A percentile compares a stretch with the other conserved stretches of the same genome.
These are phyloP conservation scores for Thalia dealbata DNA, from an alignment of 176 grass and related monocot genomes.

Conservation along the genomic window DNA sequence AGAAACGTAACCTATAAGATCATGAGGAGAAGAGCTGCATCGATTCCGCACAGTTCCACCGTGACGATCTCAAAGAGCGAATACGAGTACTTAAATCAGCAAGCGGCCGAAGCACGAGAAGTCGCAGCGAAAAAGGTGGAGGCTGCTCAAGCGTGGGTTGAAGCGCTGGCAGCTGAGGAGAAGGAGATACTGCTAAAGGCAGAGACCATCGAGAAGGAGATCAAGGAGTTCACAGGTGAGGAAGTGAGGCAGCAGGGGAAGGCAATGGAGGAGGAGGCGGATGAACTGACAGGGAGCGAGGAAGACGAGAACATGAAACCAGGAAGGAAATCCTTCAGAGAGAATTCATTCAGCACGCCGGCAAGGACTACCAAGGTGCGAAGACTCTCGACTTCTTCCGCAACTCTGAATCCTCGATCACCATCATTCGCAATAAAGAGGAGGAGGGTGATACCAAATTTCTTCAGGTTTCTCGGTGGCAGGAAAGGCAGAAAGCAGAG, in stretches of 20 bases:
- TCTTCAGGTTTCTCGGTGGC: conserved; percentile 58
- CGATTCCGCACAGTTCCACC: conserved; percentile 3
- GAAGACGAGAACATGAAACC: conserved; percentile 29
- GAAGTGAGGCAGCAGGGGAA: conserved; percentile 19
- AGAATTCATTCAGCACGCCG: conserved; percentile 23
- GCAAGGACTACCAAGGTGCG: conserved; percentile 24
- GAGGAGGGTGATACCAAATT: conserved; percentile 58
- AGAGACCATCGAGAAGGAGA: conserved; percentile 28
- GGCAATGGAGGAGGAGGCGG: conserved; percentile 29
- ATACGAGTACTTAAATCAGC: conserved; percentile 57
- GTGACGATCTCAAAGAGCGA: conserved; percentile 69
- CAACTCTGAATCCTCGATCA: conserved; percentile 27
- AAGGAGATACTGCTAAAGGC: conserved; percentile 41
- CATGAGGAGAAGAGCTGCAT: conserved; percentile 29
- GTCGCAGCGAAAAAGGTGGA: conserved; percentile 12
- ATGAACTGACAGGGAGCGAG: conserved; percentile 5
- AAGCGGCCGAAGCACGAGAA: neutral
- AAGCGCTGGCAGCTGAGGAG: conserved; percentile 29
- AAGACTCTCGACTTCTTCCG: conserved; percentile 32
- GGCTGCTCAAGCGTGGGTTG: conserved; percentile 16
- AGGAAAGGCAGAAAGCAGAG: conserved; percentile 6
- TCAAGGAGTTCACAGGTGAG: conserved; percentile 16
- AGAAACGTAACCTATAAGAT: conserved; percentile 36
- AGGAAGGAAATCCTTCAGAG: conserved; percentile 34
- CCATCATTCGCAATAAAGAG: conserved; percentile 66